These are phyloP conservation scores for Cordyceps farinosa DNA, from an alignment of 2,329 filamentous ascomycete genomes.

Conservation along the genomic window DNA sequence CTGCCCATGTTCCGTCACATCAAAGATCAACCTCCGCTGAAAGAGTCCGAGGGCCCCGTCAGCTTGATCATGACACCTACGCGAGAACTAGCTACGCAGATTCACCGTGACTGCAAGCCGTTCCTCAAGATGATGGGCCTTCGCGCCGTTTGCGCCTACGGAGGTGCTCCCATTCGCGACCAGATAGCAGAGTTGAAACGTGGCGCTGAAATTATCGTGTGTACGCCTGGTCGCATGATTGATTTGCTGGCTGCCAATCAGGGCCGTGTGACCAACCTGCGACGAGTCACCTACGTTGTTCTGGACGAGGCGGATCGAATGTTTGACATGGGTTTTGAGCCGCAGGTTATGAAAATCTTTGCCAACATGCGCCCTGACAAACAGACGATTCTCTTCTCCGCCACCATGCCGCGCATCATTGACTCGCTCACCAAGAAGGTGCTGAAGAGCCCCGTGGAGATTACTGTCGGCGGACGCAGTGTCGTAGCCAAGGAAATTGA, in stretches of 20 bases:
- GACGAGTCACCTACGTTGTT: constrained; percentile 87
- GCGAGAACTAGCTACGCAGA: constrained; percentile 88
- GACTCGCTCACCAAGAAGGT: constrained; percentile 87
- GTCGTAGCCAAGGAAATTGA: constrained; percentile 89
- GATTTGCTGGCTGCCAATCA: constrained; percentile 91
- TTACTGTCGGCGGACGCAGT: constrained; percentile 83
- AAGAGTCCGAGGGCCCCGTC: constrained; percentile 81
- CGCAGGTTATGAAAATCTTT: constrained; percentile 96
- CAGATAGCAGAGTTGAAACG: constrained; percentile 96
- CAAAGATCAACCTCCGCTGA: constrained; percentile 82
- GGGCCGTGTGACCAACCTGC: constrained; percentile 88
- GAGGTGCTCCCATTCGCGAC: constrained; percentile 92
- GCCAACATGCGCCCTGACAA: constrained; percentile 86
- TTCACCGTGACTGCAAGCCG: constrained; percentile 90
- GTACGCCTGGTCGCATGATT: constrained; percentile 92
- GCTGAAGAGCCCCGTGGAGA: constrained; percentile 79
- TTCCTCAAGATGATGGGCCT: constrained; percentile 85
- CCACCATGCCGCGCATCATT: constrained; percentile 92
- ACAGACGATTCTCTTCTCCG: constrained; percentile 93
- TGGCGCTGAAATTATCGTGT: constrained; percentile 91
- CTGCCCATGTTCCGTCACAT: constrained; percentile 98
- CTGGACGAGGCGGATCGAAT: constrained; percentile 97
- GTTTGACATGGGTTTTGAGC: constrained; percentile 99
- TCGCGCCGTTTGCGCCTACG: constrained; percentile 87
- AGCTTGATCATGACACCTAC: constrained; percentile 91